These are phyloP conservation scores for Tagetes patula DNA, from an alignment of 129 eudicot genomes.

Conservation along the genomic window DNA sequence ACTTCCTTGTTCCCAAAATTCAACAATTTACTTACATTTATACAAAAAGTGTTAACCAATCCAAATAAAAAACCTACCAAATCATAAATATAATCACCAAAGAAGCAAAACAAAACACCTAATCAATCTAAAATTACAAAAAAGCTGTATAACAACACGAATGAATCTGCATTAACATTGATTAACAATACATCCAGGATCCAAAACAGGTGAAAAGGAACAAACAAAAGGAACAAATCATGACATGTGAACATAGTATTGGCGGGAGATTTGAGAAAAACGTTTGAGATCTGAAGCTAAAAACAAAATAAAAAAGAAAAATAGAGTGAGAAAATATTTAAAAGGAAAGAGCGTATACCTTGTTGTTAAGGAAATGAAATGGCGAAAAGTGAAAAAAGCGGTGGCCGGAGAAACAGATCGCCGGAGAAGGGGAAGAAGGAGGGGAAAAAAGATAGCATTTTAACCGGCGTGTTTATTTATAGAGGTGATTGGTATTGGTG, in stretches of 20 bases:
- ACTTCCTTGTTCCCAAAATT: constrained; percentile 4
- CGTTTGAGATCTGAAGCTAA: constrained; percentile 44
- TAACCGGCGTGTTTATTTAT: constrained; percentile 34
- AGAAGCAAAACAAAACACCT: background rate
- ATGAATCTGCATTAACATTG: constrained; percentile 22
- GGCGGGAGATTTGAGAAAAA: constrained; percentile 24
- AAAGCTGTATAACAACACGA: constrained; percentile 7
- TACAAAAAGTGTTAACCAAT: background rate
- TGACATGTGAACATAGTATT: background rate
- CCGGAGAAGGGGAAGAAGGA: constrained; percentile 30
- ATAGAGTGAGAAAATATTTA: background rate
- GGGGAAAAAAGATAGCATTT: constrained; percentile 47
- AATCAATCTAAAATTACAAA: background rate
- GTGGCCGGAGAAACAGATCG: constrained; percentile 19
- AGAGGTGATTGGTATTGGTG: constrained; percentile 31
- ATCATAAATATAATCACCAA: background rate
- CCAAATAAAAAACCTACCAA: constrained; percentile 20
- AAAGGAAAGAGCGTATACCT: constrained; percentile 36
- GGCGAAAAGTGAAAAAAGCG: constrained; percentile 27
- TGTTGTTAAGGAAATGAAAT: constrained; percentile 23
- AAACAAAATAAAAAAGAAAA: background rate
- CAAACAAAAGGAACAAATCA: background rate
- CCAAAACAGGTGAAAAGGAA: constrained; percentile 19
- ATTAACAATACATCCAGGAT: constrained; percentile 30
- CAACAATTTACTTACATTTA: background rate